Evolutionary conservation across 2,329 filamentous ascomycete species (phyloP), one percentile per base, ranked within the genome.

Genomic region (Colletotrichum limetticola): DNA sequence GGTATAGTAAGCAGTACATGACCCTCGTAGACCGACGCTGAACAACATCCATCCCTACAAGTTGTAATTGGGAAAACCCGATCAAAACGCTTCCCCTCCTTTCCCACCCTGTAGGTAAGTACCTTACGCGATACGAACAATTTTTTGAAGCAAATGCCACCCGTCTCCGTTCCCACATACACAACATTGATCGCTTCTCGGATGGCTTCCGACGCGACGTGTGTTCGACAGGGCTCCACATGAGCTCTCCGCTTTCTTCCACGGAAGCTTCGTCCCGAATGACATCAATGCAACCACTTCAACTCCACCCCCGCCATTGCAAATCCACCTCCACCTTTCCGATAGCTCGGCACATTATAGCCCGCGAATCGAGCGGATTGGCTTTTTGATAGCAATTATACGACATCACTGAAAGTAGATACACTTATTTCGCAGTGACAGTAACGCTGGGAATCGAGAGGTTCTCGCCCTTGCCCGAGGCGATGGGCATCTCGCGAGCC

Each of bases 401-500:
- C 42, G 42, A 49, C 1, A 11, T 4, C 55, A 32, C 19, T 32
- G 7, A 24, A 8, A 24, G 14, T 6, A 16, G 16, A 26, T 32
- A 26, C 14, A 8, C 26, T 42, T 72, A 70, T 42, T 74, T 74
- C 24, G 67, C 30, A 24, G 53, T 66, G 28, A 74, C 68, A 24
- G 71, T 68, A 7, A 74, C 67, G 26, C 71, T 67, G 28, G 71
- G 71, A 30, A 73, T 59, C 4, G 49, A 57, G 19, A 74, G 65
- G 26, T 46, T 61, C 37, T 68, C 69, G 19, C 70, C 70, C 65
- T 74, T 69, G 35, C 42, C 65, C 7, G 66, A 59, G 28, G 37
- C 56, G 30, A 69, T 32, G 12, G 72, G 72, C 72, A 74, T 74
- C 70, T 74, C 70, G 37, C 70, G 64, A 24, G 64, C 70, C 63